Base-by-base conservation (phyloP, 176 grass and related monocot genomes). In the Typha latifolia region DNA sequence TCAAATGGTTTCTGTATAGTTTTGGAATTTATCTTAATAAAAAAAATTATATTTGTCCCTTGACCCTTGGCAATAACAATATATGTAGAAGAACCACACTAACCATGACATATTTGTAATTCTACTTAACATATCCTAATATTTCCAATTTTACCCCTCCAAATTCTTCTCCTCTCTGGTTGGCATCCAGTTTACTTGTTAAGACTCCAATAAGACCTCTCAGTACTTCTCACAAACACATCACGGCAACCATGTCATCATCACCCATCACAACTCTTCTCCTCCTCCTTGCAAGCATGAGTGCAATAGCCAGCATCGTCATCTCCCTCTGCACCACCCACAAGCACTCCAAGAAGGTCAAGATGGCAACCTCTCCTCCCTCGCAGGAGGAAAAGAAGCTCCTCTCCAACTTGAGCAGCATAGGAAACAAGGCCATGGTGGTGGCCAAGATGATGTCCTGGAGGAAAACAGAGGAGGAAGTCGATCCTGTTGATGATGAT, bases 281-380 rank as follows among this genome's bases (percentile, higher is more conserved):
- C 12, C 31, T 75, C 62, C 49, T 74, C 10, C 9, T 66, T 15
- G 49, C 24, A 31, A 10, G 21, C 29, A 19, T 76, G 10, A 63
- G 32, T 14, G 51, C 73, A 9, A 14, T 76, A 0, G 49, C 73
- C 31, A 27, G 50, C 13, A 5, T 61, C 12, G 20, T 61, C 32
- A 27, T 29, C 63, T 55, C 73, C 63, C 73, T 76, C 13, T 76
- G 73, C 51, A 48, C 51, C 49, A 49, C 51, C 5, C 64, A 12
- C 73, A 67, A 59, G 50, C 73, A 67, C 50, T 59, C 50, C 32
- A 67, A 59, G 49, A 63, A 29, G 49, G 70, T 22, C 53, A 59
- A 21, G 2, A 22, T 12, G 1, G 37, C 57, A 20, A 29, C 14
- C 23, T 18, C 67, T 14, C 6, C 57, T 1, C 18, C 51, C 11